These are phyloP conservation scores for Sporothrix dimorphospora DNA, from an alignment of 2,329 filamentous ascomycete genomes.

Conservation along the genomic window DNA sequence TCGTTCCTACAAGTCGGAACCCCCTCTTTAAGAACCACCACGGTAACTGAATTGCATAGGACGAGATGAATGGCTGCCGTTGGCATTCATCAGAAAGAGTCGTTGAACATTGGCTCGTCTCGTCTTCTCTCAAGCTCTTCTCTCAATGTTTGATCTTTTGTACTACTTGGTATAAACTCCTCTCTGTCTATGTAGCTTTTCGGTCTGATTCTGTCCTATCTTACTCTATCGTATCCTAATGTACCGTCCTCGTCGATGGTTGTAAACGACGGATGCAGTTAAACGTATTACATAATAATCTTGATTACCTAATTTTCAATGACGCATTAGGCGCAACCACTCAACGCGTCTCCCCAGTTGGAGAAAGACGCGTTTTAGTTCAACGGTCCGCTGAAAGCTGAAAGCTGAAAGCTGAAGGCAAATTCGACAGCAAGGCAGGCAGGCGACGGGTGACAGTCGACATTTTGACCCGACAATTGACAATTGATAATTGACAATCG, in stretches of 20 bases:
- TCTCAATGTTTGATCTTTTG: too few species aligned
- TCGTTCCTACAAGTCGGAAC: too few species aligned
- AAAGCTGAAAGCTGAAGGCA: not conserved
- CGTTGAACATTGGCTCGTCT: too few species aligned
- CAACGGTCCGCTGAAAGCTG: not conserved
- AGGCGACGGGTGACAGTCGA: not conserved
- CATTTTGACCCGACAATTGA: not conserved
- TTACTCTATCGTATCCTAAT: not conserved
- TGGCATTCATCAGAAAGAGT: not conserved
- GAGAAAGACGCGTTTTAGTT: constrained; percentile 9
- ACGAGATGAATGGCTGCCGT: not conserved
- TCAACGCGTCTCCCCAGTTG: constrained; percentile 11
- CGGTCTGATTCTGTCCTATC: not conserved
- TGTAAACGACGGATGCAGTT: not conserved
- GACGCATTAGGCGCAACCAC: not conserved
- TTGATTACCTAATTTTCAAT: not conserved
- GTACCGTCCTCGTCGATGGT: not conserved
- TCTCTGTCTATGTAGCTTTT: too few species aligned
- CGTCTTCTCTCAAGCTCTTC: too few species aligned
- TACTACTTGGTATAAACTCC: too few species aligned
- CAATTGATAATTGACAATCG: not conserved
- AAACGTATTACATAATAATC: not conserved
- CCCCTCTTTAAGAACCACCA: too few species aligned
- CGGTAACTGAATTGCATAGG: too few species aligned
- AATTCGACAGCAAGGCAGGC: not conserved